These are phyloP conservation scores for Lachnellula cervina DNA, from an alignment of 2,329 filamentous ascomycete genomes.

Conservation along the genomic window DNA sequence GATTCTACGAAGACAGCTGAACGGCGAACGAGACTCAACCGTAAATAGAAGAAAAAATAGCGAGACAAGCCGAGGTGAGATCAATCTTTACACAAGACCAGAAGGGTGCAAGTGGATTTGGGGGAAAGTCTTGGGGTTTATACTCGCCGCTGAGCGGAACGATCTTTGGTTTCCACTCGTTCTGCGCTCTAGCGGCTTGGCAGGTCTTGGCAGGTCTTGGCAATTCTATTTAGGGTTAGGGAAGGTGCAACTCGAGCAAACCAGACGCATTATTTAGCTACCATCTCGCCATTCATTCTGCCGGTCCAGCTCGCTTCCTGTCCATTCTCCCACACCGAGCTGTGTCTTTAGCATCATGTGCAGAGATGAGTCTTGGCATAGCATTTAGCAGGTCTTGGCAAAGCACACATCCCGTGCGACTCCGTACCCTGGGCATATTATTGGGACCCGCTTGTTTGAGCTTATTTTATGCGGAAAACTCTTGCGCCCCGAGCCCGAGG, in stretches of 20 bases:
- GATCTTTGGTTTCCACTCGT: slow-evolving; percentile 5
- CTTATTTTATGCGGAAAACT: slow-evolving; percentile 5
- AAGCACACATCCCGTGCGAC: background rate
- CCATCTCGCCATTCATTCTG: background rate
- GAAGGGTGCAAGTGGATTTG: background rate
- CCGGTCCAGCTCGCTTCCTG: no score
- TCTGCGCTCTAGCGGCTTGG: slow-evolving; percentile 1
- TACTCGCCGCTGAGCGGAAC: slow-evolving; percentile 6
- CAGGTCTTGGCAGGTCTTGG: slow-evolving; percentile 10
- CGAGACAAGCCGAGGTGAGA: background rate
- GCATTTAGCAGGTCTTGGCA: background rate
- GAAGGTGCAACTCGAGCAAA: background rate
- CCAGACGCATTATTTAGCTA: background rate
- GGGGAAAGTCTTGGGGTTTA: slow-evolving; percentile 1
- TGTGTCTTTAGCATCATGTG: background rate
- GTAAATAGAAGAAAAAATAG: background rate
- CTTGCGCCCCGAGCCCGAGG: slow-evolving; percentile 6
- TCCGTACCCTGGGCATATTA: background rate
- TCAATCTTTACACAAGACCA: background rate
- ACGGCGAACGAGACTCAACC: background rate
- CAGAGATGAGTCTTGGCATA: background rate
- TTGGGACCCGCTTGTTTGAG: background rate
- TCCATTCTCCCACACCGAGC: no score
- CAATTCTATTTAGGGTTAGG: background rate
- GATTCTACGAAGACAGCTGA: background rate